Percentiles rank a stretch among this genome's conserved stretches.
Evolutionary conservation across 352 stramenopile genomes (phyloP).

Genomic region (Phytophthora sp.): DNA sequence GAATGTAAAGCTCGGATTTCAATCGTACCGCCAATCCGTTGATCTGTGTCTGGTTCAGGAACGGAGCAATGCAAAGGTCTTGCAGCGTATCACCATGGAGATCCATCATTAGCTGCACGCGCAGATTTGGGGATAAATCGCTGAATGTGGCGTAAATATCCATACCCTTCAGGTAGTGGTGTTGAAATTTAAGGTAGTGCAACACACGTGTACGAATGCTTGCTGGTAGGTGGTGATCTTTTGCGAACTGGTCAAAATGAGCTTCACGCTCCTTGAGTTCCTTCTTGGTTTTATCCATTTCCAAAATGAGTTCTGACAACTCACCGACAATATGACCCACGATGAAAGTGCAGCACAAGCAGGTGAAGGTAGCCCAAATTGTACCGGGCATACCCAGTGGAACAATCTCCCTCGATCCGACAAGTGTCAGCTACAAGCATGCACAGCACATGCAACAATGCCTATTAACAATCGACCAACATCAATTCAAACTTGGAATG

Average conservation of each 20-base stretch:
- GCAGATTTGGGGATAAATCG: constrained; percentile 75
- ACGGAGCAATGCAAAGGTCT: constrained; percentile 59
- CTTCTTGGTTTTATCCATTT: constrained; percentile 80
- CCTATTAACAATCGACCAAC: neutral
- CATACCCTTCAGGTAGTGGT: constrained; percentile 69
- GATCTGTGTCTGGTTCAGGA: constrained; percentile 58
- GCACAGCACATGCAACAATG: constrained; percentile 9
- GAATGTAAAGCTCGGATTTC: constrained; percentile 76
- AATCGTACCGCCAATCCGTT: constrained; percentile 62
- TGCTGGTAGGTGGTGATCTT: constrained; percentile 61
- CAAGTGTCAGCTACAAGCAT: constrained; percentile 53
- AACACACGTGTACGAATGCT: constrained; percentile 63
- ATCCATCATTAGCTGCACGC: constrained; percentile 76
- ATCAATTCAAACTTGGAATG: neutral
- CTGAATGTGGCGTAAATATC: constrained; percentile 75
- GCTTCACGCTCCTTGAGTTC: constrained; percentile 70
- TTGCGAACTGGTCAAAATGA: constrained; percentile 74
- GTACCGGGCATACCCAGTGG: constrained; percentile 62
- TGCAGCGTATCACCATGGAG: constrained; percentile 62
- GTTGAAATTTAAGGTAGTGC: constrained; percentile 78
- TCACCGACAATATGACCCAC: constrained; percentile 81
- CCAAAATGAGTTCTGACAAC: constrained; percentile 76
- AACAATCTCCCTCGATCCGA: constrained; percentile 75
- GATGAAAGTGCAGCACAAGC: constrained; percentile 78
- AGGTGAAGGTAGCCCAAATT: constrained; percentile 69